These are phyloP conservation scores for Phytopythium aichiense DNA, from an alignment of 352 stramenopile genomes.

Conservation along the genomic window DNA sequence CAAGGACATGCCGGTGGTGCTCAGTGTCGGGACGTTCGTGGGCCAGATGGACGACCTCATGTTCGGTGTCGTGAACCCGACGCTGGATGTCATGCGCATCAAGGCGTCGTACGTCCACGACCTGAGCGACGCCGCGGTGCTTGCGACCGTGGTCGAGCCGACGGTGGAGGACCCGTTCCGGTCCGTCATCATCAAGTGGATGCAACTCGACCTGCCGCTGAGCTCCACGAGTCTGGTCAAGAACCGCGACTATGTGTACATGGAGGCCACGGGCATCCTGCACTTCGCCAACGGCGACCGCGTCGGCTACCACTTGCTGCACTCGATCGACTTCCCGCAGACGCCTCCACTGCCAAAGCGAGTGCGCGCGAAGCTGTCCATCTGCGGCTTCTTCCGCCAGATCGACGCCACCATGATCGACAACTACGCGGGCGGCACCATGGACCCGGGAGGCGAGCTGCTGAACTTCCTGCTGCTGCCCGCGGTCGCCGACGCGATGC, in stretches of 20 bases:
- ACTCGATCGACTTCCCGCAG: slow-evolving; percentile 9
- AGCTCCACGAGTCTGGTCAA: slow-evolving; percentile 19
- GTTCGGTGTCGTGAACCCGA: slow-evolving; percentile 28
- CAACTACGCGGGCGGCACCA: slow-evolving; percentile 31
- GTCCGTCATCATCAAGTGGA: slow-evolving; percentile 33
- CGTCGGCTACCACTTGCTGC: slow-evolving; percentile 22
- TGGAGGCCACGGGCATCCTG: slow-evolving; percentile 44
- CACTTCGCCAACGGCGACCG: slow-evolving; percentile 21
- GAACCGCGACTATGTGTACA: slow-evolving; percentile 43
- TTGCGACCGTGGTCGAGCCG: slow-evolving; percentile 35
- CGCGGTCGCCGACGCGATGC: slow-evolving; percentile 17
- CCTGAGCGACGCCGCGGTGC: slow-evolving; percentile 29
- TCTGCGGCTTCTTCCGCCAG: slow-evolving; percentile 53
- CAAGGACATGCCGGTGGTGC: slow-evolving; percentile 12
- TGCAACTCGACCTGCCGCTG: slow-evolving; percentile 25
- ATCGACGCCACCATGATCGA: slow-evolving; percentile 33
- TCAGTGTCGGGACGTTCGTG: slow-evolving; percentile 24
- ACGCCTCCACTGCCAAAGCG: slow-evolving; percentile 16
- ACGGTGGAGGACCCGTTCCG: slow-evolving; percentile 50
- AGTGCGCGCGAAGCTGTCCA: slow-evolving; percentile 42
- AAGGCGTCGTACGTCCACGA: slow-evolving; percentile 44
- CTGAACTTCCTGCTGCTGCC: slow-evolving; percentile 21
- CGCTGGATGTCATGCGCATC: slow-evolving; percentile 30
- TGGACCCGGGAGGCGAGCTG: slow-evolving; percentile 24
- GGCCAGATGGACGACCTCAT: slow-evolving; percentile 35